Evolutionary conservation across 768 basidiomycete genomes (phyloP).

Genomic region (Lactarius sp.): DNA sequence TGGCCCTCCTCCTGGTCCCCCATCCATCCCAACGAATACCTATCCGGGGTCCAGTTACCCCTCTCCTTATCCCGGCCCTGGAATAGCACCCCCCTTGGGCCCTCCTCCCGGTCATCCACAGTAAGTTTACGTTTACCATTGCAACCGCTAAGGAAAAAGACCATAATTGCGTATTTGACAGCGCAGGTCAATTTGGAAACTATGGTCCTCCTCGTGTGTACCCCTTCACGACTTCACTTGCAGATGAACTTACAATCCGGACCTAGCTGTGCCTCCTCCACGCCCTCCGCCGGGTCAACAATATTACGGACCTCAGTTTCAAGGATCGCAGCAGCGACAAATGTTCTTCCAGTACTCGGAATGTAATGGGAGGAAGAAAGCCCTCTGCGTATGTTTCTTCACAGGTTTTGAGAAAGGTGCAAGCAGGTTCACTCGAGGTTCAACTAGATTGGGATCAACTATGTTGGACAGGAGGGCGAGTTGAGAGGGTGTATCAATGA

Average conservation of each 20-base stretch:
- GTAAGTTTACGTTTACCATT: constrained; percentile 9
- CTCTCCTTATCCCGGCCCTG: constrained; percentile 7
- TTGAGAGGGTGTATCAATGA: constrained; percentile 59
- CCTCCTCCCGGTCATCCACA: constrained; percentile 24
- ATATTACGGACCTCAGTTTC: constrained; percentile 42
- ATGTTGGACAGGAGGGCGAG: constrained; percentile 40
- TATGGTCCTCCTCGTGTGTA: constrained; percentile 30
- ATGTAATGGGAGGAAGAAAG: constrained; percentile 51
- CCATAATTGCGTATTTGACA: not conserved
- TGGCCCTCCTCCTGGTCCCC: constrained; percentile 14
- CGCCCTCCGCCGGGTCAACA: constrained; percentile 37
- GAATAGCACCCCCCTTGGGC: constrained; percentile 6
- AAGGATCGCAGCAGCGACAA: constrained; percentile 34
- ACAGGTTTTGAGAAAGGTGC: not conserved
- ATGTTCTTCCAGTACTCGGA: constrained; percentile 53
- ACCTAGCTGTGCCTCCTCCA: constrained; percentile 30
- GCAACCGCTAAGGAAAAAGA: not conserved
- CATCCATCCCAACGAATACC: constrained; percentile 6
- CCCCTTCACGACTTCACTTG: not conserved
- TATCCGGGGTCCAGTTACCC: constrained; percentile 25
- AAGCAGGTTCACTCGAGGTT: not conserved
- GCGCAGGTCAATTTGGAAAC: constrained; percentile 6
- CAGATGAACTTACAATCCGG: not conserved
- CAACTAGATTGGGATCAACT: constrained; percentile 50
- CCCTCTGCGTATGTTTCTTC: constrained; percentile 42